phyloP scores from a whole-genome alignment of 768 basidiomycete species.

The Cystobasidium ongulense region DNA sequence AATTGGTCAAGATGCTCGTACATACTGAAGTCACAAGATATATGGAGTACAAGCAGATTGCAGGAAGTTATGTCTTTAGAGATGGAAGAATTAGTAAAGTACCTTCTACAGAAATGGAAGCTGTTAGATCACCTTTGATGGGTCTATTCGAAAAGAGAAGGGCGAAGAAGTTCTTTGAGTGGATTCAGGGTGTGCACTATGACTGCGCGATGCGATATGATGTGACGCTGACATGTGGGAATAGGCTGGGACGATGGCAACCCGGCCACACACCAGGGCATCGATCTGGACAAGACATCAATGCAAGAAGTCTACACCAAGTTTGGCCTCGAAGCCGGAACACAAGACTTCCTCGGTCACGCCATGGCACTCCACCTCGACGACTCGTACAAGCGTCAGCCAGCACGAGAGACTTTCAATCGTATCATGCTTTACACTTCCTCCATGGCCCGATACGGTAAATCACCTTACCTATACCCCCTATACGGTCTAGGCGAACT shows the following conservation, averaged over 20 bases:
- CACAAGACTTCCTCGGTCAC: slow-evolving; percentile 98
- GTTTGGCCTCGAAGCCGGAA: slow-evolving; percentile 91
- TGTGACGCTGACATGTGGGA: not conserved
- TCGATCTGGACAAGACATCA: slow-evolving; percentile 77
- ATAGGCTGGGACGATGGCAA: slow-evolving; percentile 79
- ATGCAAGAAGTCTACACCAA: slow-evolving; percentile 96
- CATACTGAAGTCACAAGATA: slow-evolving; percentile 98
- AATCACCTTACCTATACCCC: slow-evolving; percentile 99
- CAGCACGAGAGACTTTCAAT: slow-evolving; percentile 81
- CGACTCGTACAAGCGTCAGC: slow-evolving; percentile 92
- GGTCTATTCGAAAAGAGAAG: slow-evolving; percentile 97
- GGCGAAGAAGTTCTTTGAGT: slow-evolving; percentile 97
- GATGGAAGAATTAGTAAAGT: slow-evolving; percentile 97
- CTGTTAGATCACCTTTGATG: slow-evolving; percentile 88
- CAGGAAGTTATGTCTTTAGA: slow-evolving; percentile 93
- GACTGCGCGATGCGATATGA: no score
- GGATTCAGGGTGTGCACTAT: slow-evolving; percentile 60
- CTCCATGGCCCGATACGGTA: slow-evolving; percentile 98
- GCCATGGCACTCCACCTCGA: slow-evolving; percentile 98
- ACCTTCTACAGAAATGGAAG: slow-evolving; percentile 94
- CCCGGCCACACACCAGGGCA: slow-evolving; percentile 92
- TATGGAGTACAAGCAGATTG: slow-evolving; percentile 99
- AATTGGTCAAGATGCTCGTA: slow-evolving; percentile 93
- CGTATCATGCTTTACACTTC: slow-evolving; percentile 95
- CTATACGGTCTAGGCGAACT: slow-evolving; percentile 97